Percentiles rank a stretch among this genome's conserved stretches.
Evolutionary conservation across 805 yeast species (phyloP).

Genomic region (Pichia scutulata): DNA sequence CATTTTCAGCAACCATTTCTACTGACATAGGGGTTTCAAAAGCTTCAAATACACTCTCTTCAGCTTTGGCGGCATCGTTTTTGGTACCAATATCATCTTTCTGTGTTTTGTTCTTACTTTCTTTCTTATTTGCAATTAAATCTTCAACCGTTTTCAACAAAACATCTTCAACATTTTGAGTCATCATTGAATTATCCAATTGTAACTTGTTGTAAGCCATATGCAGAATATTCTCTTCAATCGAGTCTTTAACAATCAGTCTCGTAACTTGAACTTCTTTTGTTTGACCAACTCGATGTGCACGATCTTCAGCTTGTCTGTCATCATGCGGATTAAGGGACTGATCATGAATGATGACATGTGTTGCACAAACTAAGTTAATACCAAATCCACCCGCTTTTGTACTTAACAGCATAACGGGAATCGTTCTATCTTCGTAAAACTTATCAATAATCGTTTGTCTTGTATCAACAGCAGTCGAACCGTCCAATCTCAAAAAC

Average conservation of each 20-base stretch:
- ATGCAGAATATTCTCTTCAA: conserved; percentile 82
- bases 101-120: background rate
- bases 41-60: conserved; percentile 8
- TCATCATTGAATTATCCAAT: conserved; percentile 59
- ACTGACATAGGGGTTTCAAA: conserved; percentile 5
- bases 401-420: conserved; percentile 83
- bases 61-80: background rate
- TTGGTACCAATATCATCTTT: background rate
- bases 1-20: conserved; percentile 7
- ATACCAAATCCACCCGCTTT: conserved; percentile 99
- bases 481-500: conserved; percentile 87
- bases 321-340: conserved; percentile 98
- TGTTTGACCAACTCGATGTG: conserved; percentile 56
- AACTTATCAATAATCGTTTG: conserved; percentile 88
- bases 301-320: conserved; percentile 97
- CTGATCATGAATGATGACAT: conserved; percentile 86
- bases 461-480: conserved; percentile 85
- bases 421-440: conserved; percentile 72
- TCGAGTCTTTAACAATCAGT: conserved; percentile 62
- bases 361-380: conserved; percentile 90
- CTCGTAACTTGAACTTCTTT: conserved; percentile 69
- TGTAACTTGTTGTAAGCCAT: conserved; percentile 88
- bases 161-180: conserved; percentile 42
- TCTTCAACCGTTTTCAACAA: conserved; percentile 42
- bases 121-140: conserved; percentile 5